These are phyloP conservation scores for Gracilaria domingensis DNA, from an alignment of 23 red algal species.

Conservation along the genomic window DNA sequence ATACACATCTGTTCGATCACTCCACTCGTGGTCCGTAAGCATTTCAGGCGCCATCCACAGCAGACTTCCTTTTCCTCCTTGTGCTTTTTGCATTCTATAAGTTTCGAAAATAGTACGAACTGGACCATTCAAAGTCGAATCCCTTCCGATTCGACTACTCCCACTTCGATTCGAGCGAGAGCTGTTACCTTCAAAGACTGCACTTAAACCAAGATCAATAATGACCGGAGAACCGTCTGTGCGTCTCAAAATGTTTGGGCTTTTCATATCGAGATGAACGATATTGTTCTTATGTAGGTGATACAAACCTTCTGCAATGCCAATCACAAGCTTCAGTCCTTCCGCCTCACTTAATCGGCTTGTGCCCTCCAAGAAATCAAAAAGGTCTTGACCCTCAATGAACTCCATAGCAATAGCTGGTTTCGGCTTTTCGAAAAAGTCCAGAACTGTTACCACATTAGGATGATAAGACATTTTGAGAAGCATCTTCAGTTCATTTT, in stretches of 20 bases:
- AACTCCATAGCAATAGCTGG: conserved; percentile 54
- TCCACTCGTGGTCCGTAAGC: conserved; percentile 41
- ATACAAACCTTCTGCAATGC: conserved; percentile 57
- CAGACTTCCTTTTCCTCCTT: conserved; percentile 24
- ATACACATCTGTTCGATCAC: conserved; percentile 40
- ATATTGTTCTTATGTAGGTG: conserved; percentile 62
- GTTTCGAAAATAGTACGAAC: background rate
- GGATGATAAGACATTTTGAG: conserved; percentile 45
- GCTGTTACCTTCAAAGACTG: background rate
- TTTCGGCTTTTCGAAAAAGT: conserved; percentile 65
- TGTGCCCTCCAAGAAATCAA: conserved; percentile 32
- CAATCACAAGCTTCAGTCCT: conserved; percentile 16
- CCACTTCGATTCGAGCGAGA: background rate
- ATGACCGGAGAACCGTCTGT: conserved; percentile 47
- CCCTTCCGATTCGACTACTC: background rate
- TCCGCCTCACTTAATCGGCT: background rate
- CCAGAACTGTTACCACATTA: conserved; percentile 60
- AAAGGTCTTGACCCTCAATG: conserved; percentile 40
- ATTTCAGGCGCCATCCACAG: conserved; percentile 71
- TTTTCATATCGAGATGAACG: conserved; percentile 74
- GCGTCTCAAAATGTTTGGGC: conserved; percentile 46
- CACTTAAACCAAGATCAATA: conserved; percentile 73
- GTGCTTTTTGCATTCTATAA: background rate
- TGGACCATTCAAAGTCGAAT: background rate
- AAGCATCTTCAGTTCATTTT: conserved; percentile 36